Evolutionary conservation across 352 stramenopile genomes (phyloP), one percentile per base, ranked within the genome.

Genomic region (Thalassiosira livingstoniorum): DNA sequence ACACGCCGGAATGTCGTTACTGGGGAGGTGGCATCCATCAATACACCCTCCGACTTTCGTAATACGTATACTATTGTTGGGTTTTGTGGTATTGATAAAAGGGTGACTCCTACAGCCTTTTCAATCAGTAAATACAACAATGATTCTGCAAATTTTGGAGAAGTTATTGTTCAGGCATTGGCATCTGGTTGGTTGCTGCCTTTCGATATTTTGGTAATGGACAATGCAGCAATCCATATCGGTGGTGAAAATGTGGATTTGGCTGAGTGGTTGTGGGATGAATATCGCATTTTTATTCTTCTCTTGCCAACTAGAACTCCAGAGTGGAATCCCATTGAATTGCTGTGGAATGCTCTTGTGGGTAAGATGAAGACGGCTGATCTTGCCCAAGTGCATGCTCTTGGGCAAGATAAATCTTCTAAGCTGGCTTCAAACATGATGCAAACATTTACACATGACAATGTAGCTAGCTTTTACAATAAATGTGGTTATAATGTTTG

Each of bases 31-130:
- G 13, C 29, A 53, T 21, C 60, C 2, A 37, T 68, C 21, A 29
- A 4, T n/a, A 45, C 34, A 34, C 32, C 34, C n/a, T 34, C 66
- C 1, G 66, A 75, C 34, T 75, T 75, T 39, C n/a, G 66, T 54
- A 75, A 75, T 34, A 55, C 54, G 0, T 53, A 65, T 51, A 42
- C 15, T n/a, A 64, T 75, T 47, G 27, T 55, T 23, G 51, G 51
- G 45, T 64, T 76, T 18, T 67, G 32, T 47, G 15, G 31, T 18
- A 57, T 60, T 53, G 39, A 64, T 29, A 4, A 34, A 5, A 34
- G 21, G 13, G 60, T 27, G 18, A 62, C 43, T 5, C 42, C 53
- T 42, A 15, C 67, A 18, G n/a, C 13, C 27, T 64, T 57, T 35
- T 23, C 11, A 2, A 62, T 75, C 29, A 35, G 60, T 15, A n/a